Evolutionary conservation across 2,329 filamentous ascomycete species (phyloP), one percentile per base, ranked within the genome.

Genomic region (Diaporthe nobilis): DNA sequence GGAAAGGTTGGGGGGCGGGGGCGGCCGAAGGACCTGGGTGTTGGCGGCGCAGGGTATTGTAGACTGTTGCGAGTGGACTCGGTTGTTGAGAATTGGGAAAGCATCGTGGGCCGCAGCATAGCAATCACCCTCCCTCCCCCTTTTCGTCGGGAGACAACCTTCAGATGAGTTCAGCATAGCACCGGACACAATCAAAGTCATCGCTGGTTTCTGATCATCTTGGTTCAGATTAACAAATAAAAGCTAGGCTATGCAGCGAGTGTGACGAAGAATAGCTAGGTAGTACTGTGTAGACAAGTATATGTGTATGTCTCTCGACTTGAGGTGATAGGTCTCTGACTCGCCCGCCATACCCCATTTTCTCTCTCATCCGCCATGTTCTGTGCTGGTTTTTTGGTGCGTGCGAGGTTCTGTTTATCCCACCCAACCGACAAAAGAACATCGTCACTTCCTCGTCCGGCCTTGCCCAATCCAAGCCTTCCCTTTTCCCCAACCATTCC

Each of bases 181-280:
- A 22, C n/a, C 9, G 22, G 34, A 15, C 17, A 70, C 22, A 70
- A 15, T 28, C 49, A 42, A 20, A 31, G n/a, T 49, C 31, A 44
- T 9, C 9, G 44, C 71, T 28, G 51, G 58, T n/a, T n/a, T 60
- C 34, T 61, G 39, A 31, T 31, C 37, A 13, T 60, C 44, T 71
- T 60, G 22, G 5, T 44, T 4, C 34, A n/a, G 42, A 74, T 71
- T 53, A 68, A 71, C 51, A 73, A 73, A 73, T 73, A 73, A 61
- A 55, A 44, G 37, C 71, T 73, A 65, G 71, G 47, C 68, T 72
- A 61, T 63, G 49, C 70, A 75, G 65, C 49, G 68, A 75, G 70
- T 57, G 67, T 75, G 73, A 63, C 31, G 49, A 39, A 72, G 28
- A 47, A 67, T 63, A 55, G 47, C 47, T 72, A 72, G 49, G 73